These are phyloP conservation scores for Ambrosia trifida DNA, from an alignment of 129 eudicot species.

Conservation along the genomic window DNA sequence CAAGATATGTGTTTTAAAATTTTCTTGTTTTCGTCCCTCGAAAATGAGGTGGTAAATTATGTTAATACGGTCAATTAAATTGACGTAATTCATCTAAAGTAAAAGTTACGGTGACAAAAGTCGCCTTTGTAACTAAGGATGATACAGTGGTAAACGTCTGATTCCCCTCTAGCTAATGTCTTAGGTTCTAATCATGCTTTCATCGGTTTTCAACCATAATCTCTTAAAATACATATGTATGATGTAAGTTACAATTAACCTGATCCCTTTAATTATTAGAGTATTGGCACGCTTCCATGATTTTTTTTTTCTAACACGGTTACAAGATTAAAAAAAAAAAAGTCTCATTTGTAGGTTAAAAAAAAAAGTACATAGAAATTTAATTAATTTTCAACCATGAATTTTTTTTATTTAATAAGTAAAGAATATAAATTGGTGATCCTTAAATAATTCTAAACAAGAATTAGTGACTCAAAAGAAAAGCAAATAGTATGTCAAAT, in stretches of 20 bases:
- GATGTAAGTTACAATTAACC: no score
- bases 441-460: background rate
- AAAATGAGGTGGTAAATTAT: background rate
- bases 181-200: no score
- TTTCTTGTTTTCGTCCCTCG: background rate
- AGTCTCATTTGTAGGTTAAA: no score
- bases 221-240: no score
- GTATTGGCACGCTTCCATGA: no score
- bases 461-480: background rate
- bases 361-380: background rate
- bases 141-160: no score
- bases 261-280: no score
- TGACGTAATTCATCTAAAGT: background rate
- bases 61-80: background rate
- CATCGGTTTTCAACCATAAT: no score
- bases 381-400: background rate
- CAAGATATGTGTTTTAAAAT: background rate
- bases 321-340: no score
- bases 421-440: background rate
- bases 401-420: background rate
- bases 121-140: background rate
- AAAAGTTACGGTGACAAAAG: background rate
- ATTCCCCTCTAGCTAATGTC: no score
- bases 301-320: no score
- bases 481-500: slow-evolving; percentile 3